phyloP scores from a whole-genome alignment of 768 basidiomycete species.

The Collybia mongolica region DNA sequence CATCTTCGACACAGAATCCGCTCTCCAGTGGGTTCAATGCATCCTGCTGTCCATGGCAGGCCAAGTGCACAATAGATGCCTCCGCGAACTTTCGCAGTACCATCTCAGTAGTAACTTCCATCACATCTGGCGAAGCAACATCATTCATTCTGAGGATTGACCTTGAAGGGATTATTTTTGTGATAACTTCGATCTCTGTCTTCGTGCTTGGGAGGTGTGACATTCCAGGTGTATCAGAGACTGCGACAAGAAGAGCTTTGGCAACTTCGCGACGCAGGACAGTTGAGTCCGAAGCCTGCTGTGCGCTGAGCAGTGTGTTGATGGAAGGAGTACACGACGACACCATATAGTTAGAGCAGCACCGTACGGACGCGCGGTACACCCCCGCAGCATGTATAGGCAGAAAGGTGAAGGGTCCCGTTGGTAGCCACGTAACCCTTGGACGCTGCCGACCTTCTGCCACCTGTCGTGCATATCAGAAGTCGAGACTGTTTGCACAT shows the following conservation, averaged over 20 bases:
- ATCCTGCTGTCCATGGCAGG: constrained; percentile 33
- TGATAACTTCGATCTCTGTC: constrained; percentile 3
- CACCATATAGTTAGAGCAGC: constrained; percentile 14
- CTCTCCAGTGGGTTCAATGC: constrained; percentile 19
- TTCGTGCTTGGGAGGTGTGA: background rate
- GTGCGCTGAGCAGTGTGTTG: constrained; percentile 5
- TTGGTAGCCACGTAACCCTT: constrained; percentile 15
- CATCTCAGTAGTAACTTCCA: constrained; percentile 8
- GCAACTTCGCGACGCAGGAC: background rate
- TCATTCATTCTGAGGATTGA: background rate
- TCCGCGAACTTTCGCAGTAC: constrained; percentile 11
- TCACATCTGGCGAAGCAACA: constrained; percentile 1
- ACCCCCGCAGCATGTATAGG: constrained; percentile 20
- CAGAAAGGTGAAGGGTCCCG: constrained; percentile 20
- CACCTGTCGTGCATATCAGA: background rate
- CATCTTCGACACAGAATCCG: constrained; percentile 18
- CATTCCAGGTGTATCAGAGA: background rate
- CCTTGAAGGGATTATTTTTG: background rate
- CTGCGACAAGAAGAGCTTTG: background rate
- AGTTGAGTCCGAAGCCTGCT: too few relatives aligned
- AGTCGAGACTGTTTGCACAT: background rate
- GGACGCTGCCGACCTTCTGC: background rate
- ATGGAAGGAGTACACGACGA: constrained; percentile 23
- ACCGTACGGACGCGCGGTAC: constrained; percentile 7
- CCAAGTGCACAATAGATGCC: constrained; percentile 28